Evolutionary conservation across 2,329 filamentous ascomycete genomes (phyloP).

Genomic region (Clarireedia hainanense): DNA sequence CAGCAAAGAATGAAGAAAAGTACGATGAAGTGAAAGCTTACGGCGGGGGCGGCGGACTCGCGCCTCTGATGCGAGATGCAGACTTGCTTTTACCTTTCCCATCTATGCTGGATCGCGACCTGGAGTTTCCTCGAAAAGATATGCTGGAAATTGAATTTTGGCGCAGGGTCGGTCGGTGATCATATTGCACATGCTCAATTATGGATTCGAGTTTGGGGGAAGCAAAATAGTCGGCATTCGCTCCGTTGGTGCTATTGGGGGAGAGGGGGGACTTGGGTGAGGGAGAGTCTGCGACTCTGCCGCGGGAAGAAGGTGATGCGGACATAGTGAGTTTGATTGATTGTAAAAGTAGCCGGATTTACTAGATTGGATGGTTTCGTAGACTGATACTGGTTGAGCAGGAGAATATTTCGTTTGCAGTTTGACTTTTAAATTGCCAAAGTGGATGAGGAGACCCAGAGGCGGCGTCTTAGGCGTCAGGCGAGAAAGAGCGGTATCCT

Average conservation of each 20-base stretch:
- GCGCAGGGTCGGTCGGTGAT: conserved; percentile 16
- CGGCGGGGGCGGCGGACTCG: conserved; percentile 30
- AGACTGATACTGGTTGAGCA: not conserved
- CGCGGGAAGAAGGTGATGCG: conserved; percentile 4
- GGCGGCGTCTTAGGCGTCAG: conserved; percentile 3
- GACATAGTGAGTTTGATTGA: conserved; percentile 1
- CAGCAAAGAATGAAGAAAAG: not conserved
- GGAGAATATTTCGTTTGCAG: not conserved
- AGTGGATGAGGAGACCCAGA: conserved; percentile 5
- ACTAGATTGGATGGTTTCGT: not conserved
- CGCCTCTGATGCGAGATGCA: conserved; percentile 16
- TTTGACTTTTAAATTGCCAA: not conserved
- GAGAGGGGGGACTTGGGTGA: conserved; percentile 18
- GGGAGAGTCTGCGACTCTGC: conserved; percentile 8
- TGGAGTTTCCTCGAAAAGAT: conserved; percentile 19
- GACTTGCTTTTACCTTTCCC: conserved; percentile 22
- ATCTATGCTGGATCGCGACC: conserved; percentile 10
- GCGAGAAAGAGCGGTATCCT: conserved; percentile 8
- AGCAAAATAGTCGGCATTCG: conserved; percentile 12
- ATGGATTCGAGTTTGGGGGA: conserved; percentile 25
- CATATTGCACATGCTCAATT: conserved; percentile 27
- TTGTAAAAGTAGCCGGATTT: not conserved
- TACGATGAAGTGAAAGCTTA: conserved; percentile 18
- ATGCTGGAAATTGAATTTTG: conserved; percentile 22
- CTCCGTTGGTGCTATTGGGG: conserved; percentile 14